Percentiles rank a stretch among this genome's conserved stretches.
Conservation (phyloP, 148 eudicot genomes). For the Hydrangea macrophylla region DNA sequence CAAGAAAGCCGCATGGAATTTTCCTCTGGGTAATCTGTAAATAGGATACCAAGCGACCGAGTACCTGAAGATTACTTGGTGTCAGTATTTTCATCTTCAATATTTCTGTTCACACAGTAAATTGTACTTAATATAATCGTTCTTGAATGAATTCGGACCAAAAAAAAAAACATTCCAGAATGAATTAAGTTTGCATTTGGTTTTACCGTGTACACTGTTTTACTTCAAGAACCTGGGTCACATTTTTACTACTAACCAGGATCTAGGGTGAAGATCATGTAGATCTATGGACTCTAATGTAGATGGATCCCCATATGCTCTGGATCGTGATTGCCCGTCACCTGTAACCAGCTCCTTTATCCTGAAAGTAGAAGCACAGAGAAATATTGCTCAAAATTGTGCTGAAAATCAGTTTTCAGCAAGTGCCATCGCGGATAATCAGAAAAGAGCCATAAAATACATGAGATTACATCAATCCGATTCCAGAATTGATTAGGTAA, state of each 20-base stretch:
- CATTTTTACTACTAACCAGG: constrained; percentile 33
- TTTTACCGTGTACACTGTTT: neutral
- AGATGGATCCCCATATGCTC: constrained; percentile 44
- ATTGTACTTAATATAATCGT: neutral
- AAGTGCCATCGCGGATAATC: constrained; percentile 1
- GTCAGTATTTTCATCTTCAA: neutral
- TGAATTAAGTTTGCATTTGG: neutral
- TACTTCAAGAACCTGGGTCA: neutral
- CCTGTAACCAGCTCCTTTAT: constrained; percentile 41
- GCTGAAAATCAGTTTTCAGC: constrained; percentile 1
- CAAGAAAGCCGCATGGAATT: constrained; percentile 51
- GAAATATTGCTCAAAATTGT: constrained; percentile 1
- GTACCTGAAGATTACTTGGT: constrained; percentile 32
- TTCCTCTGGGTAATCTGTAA: constrained; percentile 56
- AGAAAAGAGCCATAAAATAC: neutral
- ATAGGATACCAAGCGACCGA: constrained; percentile 67
- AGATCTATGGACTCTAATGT: constrained; percentile 28
- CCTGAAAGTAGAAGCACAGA: constrained; percentile 26
- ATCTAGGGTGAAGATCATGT: constrained; percentile 39
- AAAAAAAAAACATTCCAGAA: too few species aligned
- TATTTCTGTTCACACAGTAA: neutral
- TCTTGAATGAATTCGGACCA: neutral
- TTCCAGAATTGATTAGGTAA: neutral
- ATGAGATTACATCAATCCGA: neutral
- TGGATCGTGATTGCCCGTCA: constrained; percentile 24